These are phyloP conservation scores for Neobulgaria alba DNA, from an alignment of 2,329 filamentous ascomycete species.

Conservation along the genomic window DNA sequence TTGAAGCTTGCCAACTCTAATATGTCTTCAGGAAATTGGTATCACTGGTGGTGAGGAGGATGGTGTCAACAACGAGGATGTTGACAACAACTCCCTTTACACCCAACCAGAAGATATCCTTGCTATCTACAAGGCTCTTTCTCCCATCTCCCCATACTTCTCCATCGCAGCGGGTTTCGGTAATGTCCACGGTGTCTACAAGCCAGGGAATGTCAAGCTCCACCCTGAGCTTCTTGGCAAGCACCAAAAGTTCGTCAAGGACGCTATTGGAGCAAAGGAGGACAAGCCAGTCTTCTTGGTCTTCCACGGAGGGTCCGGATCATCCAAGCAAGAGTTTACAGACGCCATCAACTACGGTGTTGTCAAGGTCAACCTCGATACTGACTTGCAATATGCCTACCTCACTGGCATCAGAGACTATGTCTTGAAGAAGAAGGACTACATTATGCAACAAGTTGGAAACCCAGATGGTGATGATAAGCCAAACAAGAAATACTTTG, in stretches of 20 bases:
- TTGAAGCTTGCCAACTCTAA: not conserved
- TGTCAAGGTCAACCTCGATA: constrained; percentile 99
- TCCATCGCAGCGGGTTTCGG: constrained; percentile 97
- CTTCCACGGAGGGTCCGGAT: constrained; percentile 97
- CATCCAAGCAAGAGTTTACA: constrained; percentile 79
- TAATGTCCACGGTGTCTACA: constrained; percentile 99
- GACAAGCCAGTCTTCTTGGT: constrained; percentile 98
- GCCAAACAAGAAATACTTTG: constrained; percentile 97
- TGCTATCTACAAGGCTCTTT: constrained; percentile 79
- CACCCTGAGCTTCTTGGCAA: constrained; percentile 93
- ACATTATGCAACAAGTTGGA: constrained; percentile 76
- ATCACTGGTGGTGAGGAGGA: constrained; percentile 98
- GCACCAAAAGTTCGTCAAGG: constrained; percentile 88
- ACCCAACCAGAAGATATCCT: constrained; percentile 96
- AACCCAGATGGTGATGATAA: constrained; percentile 95
- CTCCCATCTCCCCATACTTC: constrained; percentile 88
- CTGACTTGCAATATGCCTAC: constrained; percentile 95
- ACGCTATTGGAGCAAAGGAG: constrained; percentile 61
- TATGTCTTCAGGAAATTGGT: constrained; percentile 57
- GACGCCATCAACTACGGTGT: constrained; percentile 89
- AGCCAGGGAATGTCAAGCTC: constrained; percentile 93
- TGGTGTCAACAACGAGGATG: constrained; percentile 95
- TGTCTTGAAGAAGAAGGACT: constrained; percentile 90
- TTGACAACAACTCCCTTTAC: constrained; percentile 95
- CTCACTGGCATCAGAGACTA: constrained; percentile 88